phyloP scores from a whole-genome alignment of 495 filamentous ascomycete genomes.

The Cercophora scortea region DNA sequence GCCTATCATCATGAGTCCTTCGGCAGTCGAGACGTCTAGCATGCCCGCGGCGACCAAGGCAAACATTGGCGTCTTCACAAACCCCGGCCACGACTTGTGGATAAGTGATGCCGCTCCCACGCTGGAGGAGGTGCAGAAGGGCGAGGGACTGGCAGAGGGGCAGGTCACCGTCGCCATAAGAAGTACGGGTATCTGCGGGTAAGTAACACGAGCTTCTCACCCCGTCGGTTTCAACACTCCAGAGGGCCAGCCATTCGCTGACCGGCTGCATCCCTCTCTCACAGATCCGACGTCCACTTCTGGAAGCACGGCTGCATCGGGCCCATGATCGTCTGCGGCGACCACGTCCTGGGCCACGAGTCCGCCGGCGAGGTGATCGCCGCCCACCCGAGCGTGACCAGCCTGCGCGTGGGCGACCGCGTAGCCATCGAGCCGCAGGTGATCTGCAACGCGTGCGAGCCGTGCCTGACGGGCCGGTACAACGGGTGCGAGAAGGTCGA shows the following conservation, averaged over 20 bases:
- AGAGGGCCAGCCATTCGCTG: too few relatives aligned
- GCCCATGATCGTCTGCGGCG: constrained; percentile 81
- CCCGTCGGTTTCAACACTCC: background rate
- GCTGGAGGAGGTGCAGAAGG: constrained; percentile 64
- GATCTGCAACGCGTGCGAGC: constrained; percentile 81
- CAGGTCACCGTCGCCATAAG: constrained; percentile 79
- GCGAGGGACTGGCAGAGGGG: constrained; percentile 62
- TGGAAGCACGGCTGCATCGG: constrained; percentile 92
- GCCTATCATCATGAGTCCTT: background rate
- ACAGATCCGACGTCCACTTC: constrained; percentile 88
- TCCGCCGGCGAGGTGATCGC: constrained; percentile 79
- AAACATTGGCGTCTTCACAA: constrained; percentile 94
- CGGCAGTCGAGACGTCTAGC: background rate
- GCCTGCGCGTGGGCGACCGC: constrained; percentile 71
- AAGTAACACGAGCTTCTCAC: constrained; percentile 15
- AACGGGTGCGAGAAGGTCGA: constrained; percentile 80
- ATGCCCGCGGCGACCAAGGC: constrained; percentile 45
- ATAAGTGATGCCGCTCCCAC: constrained; percentile 69
- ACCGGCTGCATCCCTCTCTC: background rate
- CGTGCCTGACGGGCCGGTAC: constrained; percentile 84
- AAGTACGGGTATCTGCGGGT: constrained; percentile 93
- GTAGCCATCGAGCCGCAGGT: constrained; percentile 89
- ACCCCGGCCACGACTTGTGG: constrained; percentile 87
- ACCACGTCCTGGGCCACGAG: constrained; percentile 90
- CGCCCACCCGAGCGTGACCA: constrained; percentile 68